phyloP scores from a whole-genome alignment of 768 basidiomycete species.

The Pisolithus sp. region DNA sequence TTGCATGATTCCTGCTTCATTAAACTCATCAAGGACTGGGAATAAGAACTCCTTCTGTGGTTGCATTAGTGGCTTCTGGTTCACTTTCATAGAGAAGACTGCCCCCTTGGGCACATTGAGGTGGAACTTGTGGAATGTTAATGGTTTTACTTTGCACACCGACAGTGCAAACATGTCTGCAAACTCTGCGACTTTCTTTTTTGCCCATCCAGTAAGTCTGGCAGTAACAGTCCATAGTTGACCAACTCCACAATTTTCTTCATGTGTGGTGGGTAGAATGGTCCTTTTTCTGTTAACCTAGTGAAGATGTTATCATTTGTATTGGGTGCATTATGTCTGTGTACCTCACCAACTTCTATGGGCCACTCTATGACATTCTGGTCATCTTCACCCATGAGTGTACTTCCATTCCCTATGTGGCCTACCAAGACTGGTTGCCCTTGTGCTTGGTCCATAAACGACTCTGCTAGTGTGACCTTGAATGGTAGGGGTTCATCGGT shows the following conservation, averaged over 20 bases:
- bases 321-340: neutral
- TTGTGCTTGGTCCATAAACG: too few relatives aligned
- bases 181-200: slow-evolving; percentile 19
- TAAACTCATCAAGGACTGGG: slow-evolving; percentile 29
- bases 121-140: slow-evolving; percentile 26
- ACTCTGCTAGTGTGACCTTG: too few relatives aligned
- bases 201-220: slow-evolving; percentile 18
- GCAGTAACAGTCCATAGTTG: slow-evolving; percentile 21
- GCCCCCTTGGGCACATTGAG: slow-evolving; percentile 26
- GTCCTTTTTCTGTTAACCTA: slow-evolving; percentile 4
- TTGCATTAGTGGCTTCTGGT: slow-evolving; percentile 26
- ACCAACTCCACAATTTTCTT: slow-evolving; percentile 12
- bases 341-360: neutral
- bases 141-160: slow-evolving; percentile 30
- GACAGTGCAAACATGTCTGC: slow-evolving; percentile 37
- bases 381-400: neutral
- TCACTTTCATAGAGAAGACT: slow-evolving; percentile 26
- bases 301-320: slow-evolving; percentile 5
- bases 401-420: neutral
- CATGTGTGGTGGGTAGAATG: slow-evolving; percentile 15
- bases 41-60: slow-evolving; percentile 28
- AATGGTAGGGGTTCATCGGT: too few relatives aligned
- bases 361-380: neutral
- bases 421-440: too few relatives aligned
- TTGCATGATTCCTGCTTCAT: slow-evolving; percentile 23